Base-by-base conservation (phyloP, 2,329 filamentous ascomycete species). In the Epichloe elymi region DNA sequence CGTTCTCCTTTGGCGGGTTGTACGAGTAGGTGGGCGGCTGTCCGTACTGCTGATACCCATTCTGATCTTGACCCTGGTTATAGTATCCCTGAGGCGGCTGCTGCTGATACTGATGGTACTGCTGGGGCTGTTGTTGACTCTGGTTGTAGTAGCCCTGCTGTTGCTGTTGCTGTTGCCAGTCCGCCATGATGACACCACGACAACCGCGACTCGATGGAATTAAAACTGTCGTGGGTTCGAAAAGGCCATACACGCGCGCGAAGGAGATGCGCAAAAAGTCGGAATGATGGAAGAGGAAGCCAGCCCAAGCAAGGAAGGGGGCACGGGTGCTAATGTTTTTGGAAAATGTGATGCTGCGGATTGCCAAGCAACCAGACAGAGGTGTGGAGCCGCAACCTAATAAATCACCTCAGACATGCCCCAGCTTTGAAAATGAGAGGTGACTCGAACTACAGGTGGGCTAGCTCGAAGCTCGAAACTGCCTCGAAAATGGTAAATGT, bases 1-100 rank as follows among this genome's bases (percentile, higher is more conserved):
- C 65, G 41, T 67, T 63, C 35, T 63, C 57, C 48, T 69, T 61
- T 2, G 66, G 65, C 11, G 67, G 64, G 49, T 67, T 64, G 57
- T 67, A 70, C 23, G 63, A 63, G 49, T 67, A 66, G 3, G 59
- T 57, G 2, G 63, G 64, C 46, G 63, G 63, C 19, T 59, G 56
- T 12, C 59, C 61, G 47, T 64, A 61, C 14, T 62, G 61, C 23
- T 55, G 57, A 36, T 64, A 59, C 15, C 52, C 49, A 40, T 55
- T 54, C 20, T 59, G 55, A n/a, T 56, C 50, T 52, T 62, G 58
- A 15, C 46, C 50, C 19, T 54, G 45, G 41, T 53, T 51, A 41
- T 53, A 48, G n/a, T 54, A 47, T 14, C 23, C 47, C 20, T 54
- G 50, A 10, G 54, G 55, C 26, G 56, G 60, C 36, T 46, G 57